Conservation (phyloP, 768 basidiomycete genomes). For the Cystobasidium tubakii region DNA sequence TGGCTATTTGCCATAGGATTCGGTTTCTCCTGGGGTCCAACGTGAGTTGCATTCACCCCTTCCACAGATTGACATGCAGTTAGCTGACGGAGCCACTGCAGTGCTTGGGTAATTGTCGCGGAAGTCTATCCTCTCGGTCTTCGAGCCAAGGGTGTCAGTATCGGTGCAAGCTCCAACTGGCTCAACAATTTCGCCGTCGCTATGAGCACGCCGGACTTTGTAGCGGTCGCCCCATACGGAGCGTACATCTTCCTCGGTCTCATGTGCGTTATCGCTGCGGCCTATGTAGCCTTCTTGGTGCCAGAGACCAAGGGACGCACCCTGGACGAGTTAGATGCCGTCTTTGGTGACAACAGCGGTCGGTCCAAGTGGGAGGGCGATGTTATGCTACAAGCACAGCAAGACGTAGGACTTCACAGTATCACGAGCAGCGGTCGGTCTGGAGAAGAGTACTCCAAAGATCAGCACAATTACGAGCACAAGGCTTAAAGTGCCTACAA, state of each 20-base stretch:
- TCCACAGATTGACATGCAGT: neutral
- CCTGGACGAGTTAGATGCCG: slow-evolving; percentile 78
- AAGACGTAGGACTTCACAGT: neutral
- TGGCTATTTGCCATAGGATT: slow-evolving; percentile 72
- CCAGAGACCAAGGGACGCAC: slow-evolving; percentile 79
- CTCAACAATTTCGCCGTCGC: slow-evolving; percentile 20
- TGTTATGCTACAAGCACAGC: slow-evolving; percentile 13
- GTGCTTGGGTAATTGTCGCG: slow-evolving; percentile 10
- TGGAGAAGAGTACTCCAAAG: too few relatives aligned
- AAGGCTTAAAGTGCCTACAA: too few relatives aligned
- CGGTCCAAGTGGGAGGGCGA: slow-evolving; percentile 12
- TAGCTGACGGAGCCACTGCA: neutral
- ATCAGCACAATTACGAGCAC: neutral
- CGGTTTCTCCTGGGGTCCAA: slow-evolving; percentile 71
- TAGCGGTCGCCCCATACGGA: slow-evolving; percentile 11
- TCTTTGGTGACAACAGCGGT: slow-evolving; percentile 53
- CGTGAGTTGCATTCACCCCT: neutral
- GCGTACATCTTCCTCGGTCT: slow-evolving; percentile 15
- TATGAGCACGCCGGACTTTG: slow-evolving; percentile 11
- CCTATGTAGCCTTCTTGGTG: slow-evolving; percentile 64
- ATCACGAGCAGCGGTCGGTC: neutral
- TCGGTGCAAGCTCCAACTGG: slow-evolving; percentile 16
- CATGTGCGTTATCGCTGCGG: slow-evolving; percentile 47
- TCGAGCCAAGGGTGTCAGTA: slow-evolving; percentile 22
- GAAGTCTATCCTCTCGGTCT: slow-evolving; percentile 5